Evolutionary conservation across 306 rosid genomes (phyloP).

Genomic region (Trifolium fragiferum): DNA sequence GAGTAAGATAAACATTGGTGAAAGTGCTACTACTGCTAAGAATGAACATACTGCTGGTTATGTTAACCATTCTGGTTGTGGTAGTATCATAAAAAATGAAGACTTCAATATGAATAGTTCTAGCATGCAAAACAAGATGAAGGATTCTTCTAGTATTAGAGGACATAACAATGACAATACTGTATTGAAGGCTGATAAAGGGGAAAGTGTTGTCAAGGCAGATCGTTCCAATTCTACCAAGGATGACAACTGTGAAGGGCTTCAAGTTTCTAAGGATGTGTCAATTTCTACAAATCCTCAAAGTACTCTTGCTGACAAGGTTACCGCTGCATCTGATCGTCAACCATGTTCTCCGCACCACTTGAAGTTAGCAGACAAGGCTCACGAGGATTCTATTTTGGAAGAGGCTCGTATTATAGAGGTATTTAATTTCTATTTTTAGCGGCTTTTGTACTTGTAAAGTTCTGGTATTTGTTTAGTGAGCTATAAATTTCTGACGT

Average conservation of each 20-base stretch:
- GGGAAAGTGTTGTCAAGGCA: conserved; percentile 46
- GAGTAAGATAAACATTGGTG: conserved; percentile 42
- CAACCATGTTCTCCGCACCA: conserved; percentile 50
- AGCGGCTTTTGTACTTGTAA: conserved; percentile 37
- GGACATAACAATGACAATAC: conserved; percentile 51
- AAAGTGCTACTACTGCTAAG: conserved; percentile 47
- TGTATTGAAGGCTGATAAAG: conserved; percentile 53
- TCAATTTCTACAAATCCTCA: conserved; percentile 53
- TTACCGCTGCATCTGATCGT: conserved; percentile 50
- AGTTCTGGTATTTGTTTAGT: conserved; percentile 26
- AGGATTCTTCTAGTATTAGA: conserved; percentile 51
- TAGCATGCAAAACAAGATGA: conserved; percentile 49
- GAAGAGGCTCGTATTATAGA: conserved; percentile 87
- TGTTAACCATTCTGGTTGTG: conserved; percentile 51
- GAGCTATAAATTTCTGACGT: conserved; percentile 42
- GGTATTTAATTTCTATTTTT: conserved; percentile 55
- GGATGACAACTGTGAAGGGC: conserved; percentile 49
- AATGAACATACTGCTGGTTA: conserved; percentile 51
- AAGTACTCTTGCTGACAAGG: conserved; percentile 46
- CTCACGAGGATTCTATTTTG: conserved; percentile 87
- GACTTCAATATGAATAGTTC: conserved; percentile 47
- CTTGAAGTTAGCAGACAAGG: conserved; percentile 67
- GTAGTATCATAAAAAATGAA: conserved; percentile 49
- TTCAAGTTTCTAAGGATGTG: conserved; percentile 45
- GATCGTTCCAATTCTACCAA: conserved; percentile 51